Evolutionary conservation across 2,329 filamentous ascomycete species (phyloP).

Genomic region (Fusarium piperis): DNA sequence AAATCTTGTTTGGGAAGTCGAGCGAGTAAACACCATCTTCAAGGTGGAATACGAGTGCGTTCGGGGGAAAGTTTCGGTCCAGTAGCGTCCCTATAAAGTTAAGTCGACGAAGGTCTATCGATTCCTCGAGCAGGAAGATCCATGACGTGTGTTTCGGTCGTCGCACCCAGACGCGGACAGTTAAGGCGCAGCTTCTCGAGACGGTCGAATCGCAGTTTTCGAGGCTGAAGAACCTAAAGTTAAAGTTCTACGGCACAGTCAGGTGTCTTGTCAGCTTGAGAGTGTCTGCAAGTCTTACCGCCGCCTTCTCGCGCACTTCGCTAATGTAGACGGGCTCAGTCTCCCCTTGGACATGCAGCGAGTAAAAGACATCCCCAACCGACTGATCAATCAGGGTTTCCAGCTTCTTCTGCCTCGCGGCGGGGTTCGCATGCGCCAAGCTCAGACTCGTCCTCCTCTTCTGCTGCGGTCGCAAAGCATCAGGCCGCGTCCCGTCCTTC

Average conservation of each 20-base stretch:
- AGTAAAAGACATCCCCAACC: conserved; percentile 90
- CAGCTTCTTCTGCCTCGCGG: conserved; percentile 75
- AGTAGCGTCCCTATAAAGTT: conserved; percentile 81
- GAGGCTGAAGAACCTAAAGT: conserved; percentile 86
- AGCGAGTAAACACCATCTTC: conserved; percentile 87
- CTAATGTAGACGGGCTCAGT: conserved; percentile 88
- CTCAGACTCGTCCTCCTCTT: conserved; percentile 60
- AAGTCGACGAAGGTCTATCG: conserved; percentile 75
- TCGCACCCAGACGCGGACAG: conserved; percentile 79
- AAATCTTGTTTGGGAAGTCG: conserved; percentile 66
- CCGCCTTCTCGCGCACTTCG: conserved; percentile 80
- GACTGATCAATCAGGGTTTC: conserved; percentile 76
- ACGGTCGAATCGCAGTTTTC: conserved; percentile 68
- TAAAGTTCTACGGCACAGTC: conserved; percentile 72
- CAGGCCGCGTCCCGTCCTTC: conserved; percentile 45
- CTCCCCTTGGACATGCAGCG: conserved; percentile 74
- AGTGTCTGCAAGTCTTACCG: conserved; percentile 54
- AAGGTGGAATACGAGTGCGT: conserved; percentile 87
- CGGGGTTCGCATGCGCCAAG: conserved; percentile 56
- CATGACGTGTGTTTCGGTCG: conserved; percentile 61
- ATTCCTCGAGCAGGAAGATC: conserved; percentile 75
- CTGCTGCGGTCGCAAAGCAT: conserved; percentile 50
- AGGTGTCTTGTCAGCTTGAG: not conserved
- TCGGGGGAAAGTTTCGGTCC: conserved; percentile 78
- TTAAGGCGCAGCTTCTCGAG: conserved; percentile 72